These are phyloP conservation scores for Grosmannia penicillata DNA, from an alignment of 2,329 filamentous ascomycete species.

Conservation along the genomic window DNA sequence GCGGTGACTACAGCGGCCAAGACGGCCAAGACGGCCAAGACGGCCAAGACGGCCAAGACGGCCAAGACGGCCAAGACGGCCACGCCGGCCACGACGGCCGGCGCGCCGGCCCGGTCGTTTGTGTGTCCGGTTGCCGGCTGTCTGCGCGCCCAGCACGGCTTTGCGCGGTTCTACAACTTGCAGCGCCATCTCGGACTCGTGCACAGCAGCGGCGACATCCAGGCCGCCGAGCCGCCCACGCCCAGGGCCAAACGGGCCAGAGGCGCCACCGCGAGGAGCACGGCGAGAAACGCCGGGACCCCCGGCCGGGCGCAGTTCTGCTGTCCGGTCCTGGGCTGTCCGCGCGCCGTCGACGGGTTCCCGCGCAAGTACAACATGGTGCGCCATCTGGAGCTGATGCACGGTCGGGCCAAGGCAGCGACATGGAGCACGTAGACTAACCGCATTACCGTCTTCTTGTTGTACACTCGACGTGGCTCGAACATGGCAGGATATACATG, in stretches of 20 bases:
- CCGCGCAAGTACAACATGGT: constrained; percentile 18
- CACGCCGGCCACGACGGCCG: no score
- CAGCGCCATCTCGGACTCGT: constrained; percentile 27
- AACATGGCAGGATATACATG: no score
- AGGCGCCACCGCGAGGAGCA: no score
- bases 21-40: neutral
- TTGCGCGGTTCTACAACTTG: constrained; percentile 20
- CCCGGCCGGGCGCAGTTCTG: neutral
- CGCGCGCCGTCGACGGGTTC: constrained; percentile 21
- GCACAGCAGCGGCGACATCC: neutral
- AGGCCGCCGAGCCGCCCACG: neutral
- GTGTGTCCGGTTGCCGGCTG: neutral
- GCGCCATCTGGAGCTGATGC: constrained; percentile 29
- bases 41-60: neutral
- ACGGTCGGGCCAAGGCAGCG: constrained; percentile 12
- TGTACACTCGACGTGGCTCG: neutral
- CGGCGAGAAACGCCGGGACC: no score
- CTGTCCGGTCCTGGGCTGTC: constrained; percentile 20
- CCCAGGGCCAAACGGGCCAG: no score
- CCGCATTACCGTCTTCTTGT: neutral
- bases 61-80: neutral
- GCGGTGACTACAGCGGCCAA: constrained; percentile 24
- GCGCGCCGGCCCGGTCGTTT: neutral
- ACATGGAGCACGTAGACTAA: neutral
- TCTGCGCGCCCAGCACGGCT: constrained; percentile 17